Percentiles rank a stretch among this genome's conserved stretches.
Conservation (phyloP, 2,329 filamentous ascomycete species). For the Claviceps africana region DNA sequence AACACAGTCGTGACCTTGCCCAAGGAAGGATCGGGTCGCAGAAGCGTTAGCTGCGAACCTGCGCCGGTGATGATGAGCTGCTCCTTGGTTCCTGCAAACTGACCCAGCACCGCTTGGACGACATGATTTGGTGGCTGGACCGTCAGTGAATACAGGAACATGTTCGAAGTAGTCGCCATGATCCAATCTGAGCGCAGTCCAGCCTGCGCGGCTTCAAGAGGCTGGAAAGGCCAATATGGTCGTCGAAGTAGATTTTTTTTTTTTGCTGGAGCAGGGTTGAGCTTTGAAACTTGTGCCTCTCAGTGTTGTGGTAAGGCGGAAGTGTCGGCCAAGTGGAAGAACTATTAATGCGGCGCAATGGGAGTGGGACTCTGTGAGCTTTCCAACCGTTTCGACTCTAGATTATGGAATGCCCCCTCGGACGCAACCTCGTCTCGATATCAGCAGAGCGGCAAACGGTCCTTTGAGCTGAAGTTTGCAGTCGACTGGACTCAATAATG, state of each 20-base stretch:
- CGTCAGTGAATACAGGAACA: slow-evolving; percentile 97
- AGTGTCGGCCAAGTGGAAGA: slow-evolving; percentile 17
- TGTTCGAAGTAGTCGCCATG: slow-evolving; percentile 96
- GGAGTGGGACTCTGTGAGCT: slow-evolving; percentile 14
- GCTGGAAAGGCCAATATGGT: slow-evolving; percentile 14
- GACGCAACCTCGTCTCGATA: background rate
- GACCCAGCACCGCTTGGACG: slow-evolving; percentile 80
- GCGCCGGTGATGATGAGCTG: slow-evolving; percentile 94
- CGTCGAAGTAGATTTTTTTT: slow-evolving; percentile 5
- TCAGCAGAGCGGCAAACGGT: background rate
- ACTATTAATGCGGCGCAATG: slow-evolving; percentile 22
- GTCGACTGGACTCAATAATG: slow-evolving; percentile 14
- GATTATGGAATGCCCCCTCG: background rate
- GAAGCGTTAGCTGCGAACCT: slow-evolving; percentile 75
- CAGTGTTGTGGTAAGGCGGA: background rate
- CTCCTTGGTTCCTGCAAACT: slow-evolving; percentile 92
- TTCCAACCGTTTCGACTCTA: background rate
- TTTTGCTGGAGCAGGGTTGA: slow-evolving; percentile 7
- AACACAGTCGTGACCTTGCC: slow-evolving; percentile 77
- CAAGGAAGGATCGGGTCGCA: slow-evolving; percentile 72
- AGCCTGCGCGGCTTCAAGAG: slow-evolving; percentile 33
- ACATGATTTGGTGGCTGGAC: slow-evolving; percentile 84
- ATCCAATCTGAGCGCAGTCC: slow-evolving; percentile 33
- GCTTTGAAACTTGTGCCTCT: slow-evolving; percentile 19
- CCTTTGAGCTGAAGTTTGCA: background rate